These are phyloP conservation scores for Arabidopsis lyrata DNA, from an alignment of 441 rosid genomes.

Conservation along the genomic window DNA sequence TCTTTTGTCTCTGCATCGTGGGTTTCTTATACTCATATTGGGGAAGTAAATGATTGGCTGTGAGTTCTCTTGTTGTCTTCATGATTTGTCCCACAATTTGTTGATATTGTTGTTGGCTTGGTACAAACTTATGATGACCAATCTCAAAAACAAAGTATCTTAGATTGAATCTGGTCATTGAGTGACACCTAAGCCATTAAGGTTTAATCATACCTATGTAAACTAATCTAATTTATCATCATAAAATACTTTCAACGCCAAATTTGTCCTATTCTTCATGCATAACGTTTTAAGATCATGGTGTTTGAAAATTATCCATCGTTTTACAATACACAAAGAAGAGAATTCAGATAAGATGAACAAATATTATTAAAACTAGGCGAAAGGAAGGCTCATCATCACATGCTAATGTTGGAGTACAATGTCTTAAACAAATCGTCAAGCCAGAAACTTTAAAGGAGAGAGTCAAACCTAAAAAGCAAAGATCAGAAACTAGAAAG, in stretches of 20 bases:
- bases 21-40: not conserved
- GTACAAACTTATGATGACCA: not conserved
- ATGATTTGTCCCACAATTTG: not conserved
- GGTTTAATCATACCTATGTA: not conserved
- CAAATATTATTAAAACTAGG: conserved; percentile 11
- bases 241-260: no score
- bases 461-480: conserved; percentile 26
- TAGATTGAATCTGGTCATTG: not conserved
- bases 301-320: not conserved
- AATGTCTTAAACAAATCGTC: conserved; percentile 16
- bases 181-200: not conserved
- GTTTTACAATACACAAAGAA: not conserved
- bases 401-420: not conserved
- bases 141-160: not conserved
- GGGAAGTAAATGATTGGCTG: not conserved
- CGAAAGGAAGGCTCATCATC: conserved; percentile 7
- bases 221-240: no score
- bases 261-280: no score
- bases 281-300: no score
- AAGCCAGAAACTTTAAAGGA: conserved; percentile 36
- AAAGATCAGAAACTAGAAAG: conserved; percentile 1
- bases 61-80: conserved; percentile 10
- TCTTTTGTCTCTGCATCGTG: not conserved
- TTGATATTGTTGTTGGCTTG: not conserved
- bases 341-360: conserved; percentile 17